Percentiles rank a stretch among this genome's conserved stretches.
Conservation (phyloP, 129 eudicot species). For the Escallonia rubra region DNA sequence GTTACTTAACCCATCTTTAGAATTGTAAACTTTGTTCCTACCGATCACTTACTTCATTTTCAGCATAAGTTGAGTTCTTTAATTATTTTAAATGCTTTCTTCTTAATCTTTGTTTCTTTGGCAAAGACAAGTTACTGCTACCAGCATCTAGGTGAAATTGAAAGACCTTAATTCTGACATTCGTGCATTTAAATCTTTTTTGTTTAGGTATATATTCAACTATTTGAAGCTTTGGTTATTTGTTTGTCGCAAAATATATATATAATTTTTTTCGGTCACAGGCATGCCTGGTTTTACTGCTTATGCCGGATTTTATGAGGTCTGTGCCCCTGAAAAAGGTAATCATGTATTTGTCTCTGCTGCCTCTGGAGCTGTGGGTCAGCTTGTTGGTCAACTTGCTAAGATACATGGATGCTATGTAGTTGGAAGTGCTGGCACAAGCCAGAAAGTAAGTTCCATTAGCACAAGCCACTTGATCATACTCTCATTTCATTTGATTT, state of each 20-base stretch:
- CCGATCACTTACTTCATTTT: too few species aligned
- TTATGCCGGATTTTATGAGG: conserved; percentile 84
- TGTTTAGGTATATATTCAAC: neutral
- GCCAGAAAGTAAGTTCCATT: conserved; percentile 47
- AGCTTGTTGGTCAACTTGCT: conserved; percentile 93
- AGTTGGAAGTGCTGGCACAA: conserved; percentile 85
- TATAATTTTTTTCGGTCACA: conserved; percentile 13
- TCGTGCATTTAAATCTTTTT: neutral
- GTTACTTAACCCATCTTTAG: too few species aligned
- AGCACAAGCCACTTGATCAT: neutral
- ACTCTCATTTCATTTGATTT: neutral
- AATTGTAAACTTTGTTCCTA: too few species aligned
- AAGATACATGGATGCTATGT: conserved; percentile 87
- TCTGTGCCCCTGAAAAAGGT: conserved; percentile 70
- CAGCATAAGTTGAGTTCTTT: too few species aligned
- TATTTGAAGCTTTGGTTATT: neutral
- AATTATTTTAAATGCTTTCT: too few species aligned
- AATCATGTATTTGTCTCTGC: conserved; percentile 81
- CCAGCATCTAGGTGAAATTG: too few species aligned
- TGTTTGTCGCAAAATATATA: neutral
- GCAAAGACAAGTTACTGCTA: too few species aligned
- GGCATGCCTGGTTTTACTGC: conserved; percentile 99
- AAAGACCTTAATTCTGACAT: too few species aligned
- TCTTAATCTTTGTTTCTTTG: too few species aligned
- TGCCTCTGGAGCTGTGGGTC: conserved; percentile 96